Percentiles rank a stretch among this genome's conserved stretches.
phyloP scores from a whole-genome alignment of 129 eudicot species.

The Escallonia herrerae region DNA sequence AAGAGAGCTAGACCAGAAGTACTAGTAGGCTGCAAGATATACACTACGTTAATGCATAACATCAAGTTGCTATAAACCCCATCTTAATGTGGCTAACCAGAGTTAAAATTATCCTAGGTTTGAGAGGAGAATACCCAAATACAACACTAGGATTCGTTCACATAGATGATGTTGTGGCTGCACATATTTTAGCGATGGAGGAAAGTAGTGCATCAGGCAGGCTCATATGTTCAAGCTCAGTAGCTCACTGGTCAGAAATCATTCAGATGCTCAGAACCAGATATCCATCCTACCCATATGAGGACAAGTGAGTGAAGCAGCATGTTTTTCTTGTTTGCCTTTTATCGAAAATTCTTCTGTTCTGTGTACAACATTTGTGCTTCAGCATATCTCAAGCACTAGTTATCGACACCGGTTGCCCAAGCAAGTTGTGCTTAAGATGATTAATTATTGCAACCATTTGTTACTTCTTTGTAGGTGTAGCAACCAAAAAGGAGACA shows the following conservation, averaged over 20 bases:
- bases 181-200: slow-evolving; percentile 84
- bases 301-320: slow-evolving; percentile 41
- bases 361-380: neutral
- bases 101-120: slow-evolving; percentile 30
- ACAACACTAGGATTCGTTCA: slow-evolving; percentile 75
- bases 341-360: neutral
- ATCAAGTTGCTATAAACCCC: neutral
- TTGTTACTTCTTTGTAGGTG: slow-evolving; percentile 33
- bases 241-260: slow-evolving; percentile 88
- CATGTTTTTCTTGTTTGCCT: neutral
- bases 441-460: neutral
- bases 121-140: slow-evolving; percentile 64
- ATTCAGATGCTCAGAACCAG: slow-evolving; percentile 57
- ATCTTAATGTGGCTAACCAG: neutral
- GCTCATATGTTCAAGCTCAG: slow-evolving; percentile 66
- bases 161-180: slow-evolving; percentile 74
- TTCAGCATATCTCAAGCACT: neutral
- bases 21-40: no score
- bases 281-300: slow-evolving; percentile 63
- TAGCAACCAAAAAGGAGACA: slow-evolving; percentile 49
- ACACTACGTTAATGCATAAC: neutral
- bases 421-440: no score
- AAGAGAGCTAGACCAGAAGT: no score
- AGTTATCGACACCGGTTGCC: no score
- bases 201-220: slow-evolving; percentile 71